Evolutionary conservation across 2,329 filamentous ascomycete genomes (phyloP), one percentile per base, ranked within the genome.

Genomic region (Colletotrichum musae): DNA sequence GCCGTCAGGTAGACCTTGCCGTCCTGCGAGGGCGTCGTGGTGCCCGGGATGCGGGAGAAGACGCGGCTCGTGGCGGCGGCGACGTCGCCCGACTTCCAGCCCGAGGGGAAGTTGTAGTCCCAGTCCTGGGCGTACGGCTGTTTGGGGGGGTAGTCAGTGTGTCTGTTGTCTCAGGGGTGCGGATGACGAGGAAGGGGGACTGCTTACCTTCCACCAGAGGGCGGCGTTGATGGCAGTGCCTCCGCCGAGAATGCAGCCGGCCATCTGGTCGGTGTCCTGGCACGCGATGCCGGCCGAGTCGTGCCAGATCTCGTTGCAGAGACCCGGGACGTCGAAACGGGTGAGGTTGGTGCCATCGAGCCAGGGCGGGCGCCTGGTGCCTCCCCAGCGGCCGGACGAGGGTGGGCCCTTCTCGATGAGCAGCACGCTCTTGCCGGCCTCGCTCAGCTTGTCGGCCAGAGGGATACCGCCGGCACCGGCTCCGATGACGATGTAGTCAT

Each of bases 31-130:
- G 92, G 91, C 52, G 83, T 81, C 53, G 87, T 88, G 0, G 91
- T 93, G 39, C 91, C 92, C 0, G 91, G 91, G 70, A 93, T 94
- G n/a, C 91, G 87, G 43, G 83, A 81, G 77, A 93, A 94, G 6
- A 91, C 88, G 50, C 88, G 86, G 32, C 86, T 80, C 6, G 90
- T 88, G 1, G 92, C 88, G 26, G 81, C 76, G 69, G 81, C 80
- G 76, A 94, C 86, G 73, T 94, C 91, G 6, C 80, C 76, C 18
- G 88, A 85, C 78, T 92, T 90, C 92, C 92, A 94, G 36, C 92
- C 92, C 2, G 81, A 72, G 1, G 92, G 92, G 81, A 93, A 94
- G 77, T 92, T 92, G 76, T 87, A 85, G 76, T 94, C 90, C 83
- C 92, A 94, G 76, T 94, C 92, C 7, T 81, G 77, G 5, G 87